Conservation (phyloP, 192 early-diverging fungal species). For the Dimargaris xerosporica region DNA sequence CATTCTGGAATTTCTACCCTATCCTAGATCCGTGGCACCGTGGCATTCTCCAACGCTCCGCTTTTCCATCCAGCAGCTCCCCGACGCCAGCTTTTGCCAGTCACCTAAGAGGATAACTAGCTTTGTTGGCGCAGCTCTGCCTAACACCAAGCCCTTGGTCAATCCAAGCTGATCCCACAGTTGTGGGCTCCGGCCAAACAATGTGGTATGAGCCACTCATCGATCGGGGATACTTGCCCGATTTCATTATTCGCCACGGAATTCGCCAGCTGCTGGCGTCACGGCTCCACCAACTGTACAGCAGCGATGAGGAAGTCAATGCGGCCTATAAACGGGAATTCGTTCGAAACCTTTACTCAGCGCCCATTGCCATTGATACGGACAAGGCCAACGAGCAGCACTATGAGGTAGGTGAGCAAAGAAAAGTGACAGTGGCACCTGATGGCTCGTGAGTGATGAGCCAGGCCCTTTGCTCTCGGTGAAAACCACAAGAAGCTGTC, state of each 20-base stretch:
- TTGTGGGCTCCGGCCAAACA: too few relatives aligned
- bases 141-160: too few relatives aligned
- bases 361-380: constrained; percentile 35
- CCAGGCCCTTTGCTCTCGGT: background rate
- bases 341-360: background rate
- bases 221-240: constrained; percentile 6
- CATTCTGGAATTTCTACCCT: too few relatives aligned
- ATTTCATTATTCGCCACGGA: constrained; percentile 3
- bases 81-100: too few relatives aligned
- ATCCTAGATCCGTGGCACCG: too few relatives aligned
- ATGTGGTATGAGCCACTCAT: constrained; percentile 11
- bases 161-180: too few relatives aligned
- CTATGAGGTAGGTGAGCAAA: constrained; percentile 30
- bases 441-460: too few relatives aligned
- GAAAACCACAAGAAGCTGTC: background rate
- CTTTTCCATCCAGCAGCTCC: too few relatives aligned
- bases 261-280: constrained; percentile 1
- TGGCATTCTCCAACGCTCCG: too few relatives aligned
- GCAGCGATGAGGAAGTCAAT: constrained; percentile 3
- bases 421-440: too few relatives aligned
- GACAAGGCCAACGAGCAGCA: constrained; percentile 58
- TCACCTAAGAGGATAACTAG: too few relatives aligned
- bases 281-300: background rate
- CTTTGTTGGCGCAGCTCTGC: too few relatives aligned
- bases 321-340: constrained; percentile 4